Evolutionary conservation across 768 basidiomycete species (phyloP), one percentile per base, ranked within the genome.

Genomic region (Phallus indusiatus): DNA sequence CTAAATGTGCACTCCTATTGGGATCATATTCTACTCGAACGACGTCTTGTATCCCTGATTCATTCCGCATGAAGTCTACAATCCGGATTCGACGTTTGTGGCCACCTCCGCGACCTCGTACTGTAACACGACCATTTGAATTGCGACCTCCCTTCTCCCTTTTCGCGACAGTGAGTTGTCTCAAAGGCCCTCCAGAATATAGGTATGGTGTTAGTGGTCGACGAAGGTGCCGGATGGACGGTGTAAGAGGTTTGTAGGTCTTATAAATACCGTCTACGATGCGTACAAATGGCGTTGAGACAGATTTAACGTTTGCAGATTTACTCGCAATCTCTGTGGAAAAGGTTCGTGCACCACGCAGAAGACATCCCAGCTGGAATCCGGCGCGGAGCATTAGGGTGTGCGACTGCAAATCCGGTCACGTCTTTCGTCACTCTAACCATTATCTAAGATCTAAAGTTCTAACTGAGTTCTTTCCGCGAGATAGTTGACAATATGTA

Each of bases 21-120:
- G 96, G 96, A 75, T 98, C 96, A 67, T 95, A 99, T 74, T 98
- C 96, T 64, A 99, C 90, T 51, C 96, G 81, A 3, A 94, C 80
- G 49, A 98, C 93, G 64, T 94, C 90, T 67, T 90, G 89, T 36
- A 85, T 74, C 9, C 95, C 95, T 0, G 82, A 76, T 60, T 85
- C 84, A n/a, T 74, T 72, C 56, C 96, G 81, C 70, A 76, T 73
- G 67, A 95, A 98, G 72, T 99, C 96, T 56, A 99, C 73, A 42
- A 83, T 77, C 33, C 96, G 85, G 61, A 95, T 83, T 35, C 96
- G 83, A 60, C 85, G 84, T 61, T 81, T 82, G 74, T 95, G 94
- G 0, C 96, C 96, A 6, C 96, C 96, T 12, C 96, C 96, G 17
- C 88, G 83, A 60, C 83, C 85, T 20, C 95, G 84, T 10, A 92